phyloP scores from a whole-genome alignment of 768 basidiomycete species.

The Mrakia blollopis region DNA sequence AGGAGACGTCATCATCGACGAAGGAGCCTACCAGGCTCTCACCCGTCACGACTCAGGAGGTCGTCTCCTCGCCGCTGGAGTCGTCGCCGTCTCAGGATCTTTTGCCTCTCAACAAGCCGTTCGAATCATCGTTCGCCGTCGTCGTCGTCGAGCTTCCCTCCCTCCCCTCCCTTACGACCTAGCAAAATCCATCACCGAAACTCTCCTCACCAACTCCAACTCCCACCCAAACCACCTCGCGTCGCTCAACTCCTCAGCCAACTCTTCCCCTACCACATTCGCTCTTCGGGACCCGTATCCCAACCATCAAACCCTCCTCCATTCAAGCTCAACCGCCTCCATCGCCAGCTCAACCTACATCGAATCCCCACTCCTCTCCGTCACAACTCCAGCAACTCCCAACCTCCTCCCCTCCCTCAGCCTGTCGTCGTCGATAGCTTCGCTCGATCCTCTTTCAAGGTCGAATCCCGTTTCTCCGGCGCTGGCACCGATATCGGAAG shows the following conservation, averaged over 20 bases:
- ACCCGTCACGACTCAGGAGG: slow-evolving; percentile 76
- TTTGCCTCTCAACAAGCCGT: slow-evolving; percentile 97
- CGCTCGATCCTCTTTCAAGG: slow-evolving; percentile 45
- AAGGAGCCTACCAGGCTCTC: slow-evolving; percentile 74
- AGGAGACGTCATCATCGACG: slow-evolving; percentile 61
- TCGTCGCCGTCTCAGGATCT: slow-evolving; percentile 74
- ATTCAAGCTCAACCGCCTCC: not conserved
- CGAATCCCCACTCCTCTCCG: not conserved
- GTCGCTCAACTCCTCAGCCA: not conserved
- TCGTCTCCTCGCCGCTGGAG: slow-evolving; percentile 84
- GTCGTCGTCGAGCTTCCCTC: slow-evolving; percentile 35
- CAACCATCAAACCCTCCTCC: not conserved
- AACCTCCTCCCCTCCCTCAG: slow-evolving; percentile 48
- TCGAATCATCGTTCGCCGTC: slow-evolving; percentile 61
- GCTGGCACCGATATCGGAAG: slow-evolving; percentile 18
- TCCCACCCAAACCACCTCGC: not conserved
- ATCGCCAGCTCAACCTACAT: not conserved
- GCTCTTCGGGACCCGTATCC: slow-evolving; percentile 8
- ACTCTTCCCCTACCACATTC: slow-evolving; percentile 13
- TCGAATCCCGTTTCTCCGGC: slow-evolving; percentile 26
- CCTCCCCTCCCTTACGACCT: slow-evolving; percentile 33
- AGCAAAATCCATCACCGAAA: slow-evolving; percentile 4
- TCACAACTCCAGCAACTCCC: slow-evolving; percentile 57
- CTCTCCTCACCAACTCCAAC: not conserved
- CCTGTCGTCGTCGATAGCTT: slow-evolving; percentile 51